Evolutionary conservation across 2,329 filamentous ascomycete genomes (phyloP).

Genomic region (Tolypocladium cylindrosporum): DNA sequence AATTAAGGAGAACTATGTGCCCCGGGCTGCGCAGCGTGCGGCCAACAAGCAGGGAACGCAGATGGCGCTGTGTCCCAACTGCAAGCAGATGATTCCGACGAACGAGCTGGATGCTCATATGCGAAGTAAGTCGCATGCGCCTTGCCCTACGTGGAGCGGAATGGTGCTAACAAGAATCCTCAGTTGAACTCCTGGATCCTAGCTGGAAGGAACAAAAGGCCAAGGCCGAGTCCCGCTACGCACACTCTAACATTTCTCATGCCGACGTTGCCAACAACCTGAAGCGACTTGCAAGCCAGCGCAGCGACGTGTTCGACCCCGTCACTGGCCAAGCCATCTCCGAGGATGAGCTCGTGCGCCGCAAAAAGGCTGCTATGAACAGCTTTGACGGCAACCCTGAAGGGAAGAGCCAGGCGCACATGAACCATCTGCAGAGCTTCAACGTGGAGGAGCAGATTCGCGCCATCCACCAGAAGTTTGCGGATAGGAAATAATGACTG

Average conservation of each 20-base stretch:
- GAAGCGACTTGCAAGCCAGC: constrained; percentile 85
- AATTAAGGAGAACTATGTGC: constrained; percentile 88
- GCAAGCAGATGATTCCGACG: constrained; percentile 78
- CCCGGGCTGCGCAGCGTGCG: constrained; percentile 64
- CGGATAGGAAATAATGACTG: constrained; percentile 22
- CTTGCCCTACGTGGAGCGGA: not conserved
- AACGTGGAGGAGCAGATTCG: constrained; percentile 83
- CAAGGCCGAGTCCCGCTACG: constrained; percentile 74
- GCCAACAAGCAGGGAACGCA: constrained; percentile 54
- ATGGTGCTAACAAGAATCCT: constrained; percentile 22
- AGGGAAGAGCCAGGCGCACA: constrained; percentile 42
- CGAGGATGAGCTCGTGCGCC: constrained; percentile 62
- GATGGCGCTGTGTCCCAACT: constrained; percentile 82
- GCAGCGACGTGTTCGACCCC: constrained; percentile 77
- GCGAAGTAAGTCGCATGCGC: constrained; percentile 50
- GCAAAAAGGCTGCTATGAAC: constrained; percentile 61
- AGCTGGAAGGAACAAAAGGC: constrained; percentile 93
- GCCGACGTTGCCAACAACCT: constrained; percentile 87
- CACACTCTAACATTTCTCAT: constrained; percentile 78
- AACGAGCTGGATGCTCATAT: constrained; percentile 88
- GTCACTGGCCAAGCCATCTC: constrained; percentile 57
- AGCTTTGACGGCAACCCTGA: constrained; percentile 59
- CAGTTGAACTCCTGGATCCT: constrained; percentile 84
- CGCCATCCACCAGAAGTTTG: constrained; percentile 46
- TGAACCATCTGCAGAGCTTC: constrained; percentile 52